phyloP scores from a whole-genome alignment of 352 stramenopile species.

The Phytophthora multivora region DNA sequence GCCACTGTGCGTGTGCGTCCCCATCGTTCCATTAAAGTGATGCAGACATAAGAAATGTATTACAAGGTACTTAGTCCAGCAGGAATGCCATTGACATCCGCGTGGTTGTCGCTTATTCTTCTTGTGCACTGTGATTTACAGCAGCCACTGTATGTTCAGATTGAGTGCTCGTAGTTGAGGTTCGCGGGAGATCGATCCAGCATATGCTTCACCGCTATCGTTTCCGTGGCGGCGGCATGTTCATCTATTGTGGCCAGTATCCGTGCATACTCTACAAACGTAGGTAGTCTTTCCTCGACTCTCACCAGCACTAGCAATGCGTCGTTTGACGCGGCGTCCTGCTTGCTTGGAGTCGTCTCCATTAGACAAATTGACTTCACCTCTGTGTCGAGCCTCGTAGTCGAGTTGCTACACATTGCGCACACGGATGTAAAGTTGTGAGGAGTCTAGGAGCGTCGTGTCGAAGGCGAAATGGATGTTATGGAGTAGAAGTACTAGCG shows the following conservation, averaged over 20 bases:
- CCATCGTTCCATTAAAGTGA: too few species aligned
- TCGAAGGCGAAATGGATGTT: too few species aligned
- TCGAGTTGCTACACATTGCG: too few species aligned
- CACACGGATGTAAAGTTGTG: too few species aligned
- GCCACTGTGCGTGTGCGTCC: too few species aligned
- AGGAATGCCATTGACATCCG: neutral
- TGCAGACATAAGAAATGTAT: too few species aligned
- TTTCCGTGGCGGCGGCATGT: neutral
- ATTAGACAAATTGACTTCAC: too few species aligned
- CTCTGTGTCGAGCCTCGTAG: too few species aligned
- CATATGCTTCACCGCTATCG: neutral
- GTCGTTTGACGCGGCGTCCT: neutral
- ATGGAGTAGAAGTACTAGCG: neutral
- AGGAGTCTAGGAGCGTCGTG: neutral
- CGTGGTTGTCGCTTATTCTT: neutral
- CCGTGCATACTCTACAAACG: neutral
- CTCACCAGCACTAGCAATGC: neutral
- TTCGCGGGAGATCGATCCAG: neutral
- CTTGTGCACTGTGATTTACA: neutral
- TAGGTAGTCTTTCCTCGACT: neutral
- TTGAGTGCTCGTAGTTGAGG: neutral
- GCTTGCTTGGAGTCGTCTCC: too few species aligned
- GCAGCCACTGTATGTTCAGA: too few species aligned
- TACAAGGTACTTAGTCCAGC: too few species aligned
- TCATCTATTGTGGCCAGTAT: neutral